Conservation (phyloP, 2,329 filamentous ascomycete genomes). For the Aspergillus pseudotamarii region DNA sequence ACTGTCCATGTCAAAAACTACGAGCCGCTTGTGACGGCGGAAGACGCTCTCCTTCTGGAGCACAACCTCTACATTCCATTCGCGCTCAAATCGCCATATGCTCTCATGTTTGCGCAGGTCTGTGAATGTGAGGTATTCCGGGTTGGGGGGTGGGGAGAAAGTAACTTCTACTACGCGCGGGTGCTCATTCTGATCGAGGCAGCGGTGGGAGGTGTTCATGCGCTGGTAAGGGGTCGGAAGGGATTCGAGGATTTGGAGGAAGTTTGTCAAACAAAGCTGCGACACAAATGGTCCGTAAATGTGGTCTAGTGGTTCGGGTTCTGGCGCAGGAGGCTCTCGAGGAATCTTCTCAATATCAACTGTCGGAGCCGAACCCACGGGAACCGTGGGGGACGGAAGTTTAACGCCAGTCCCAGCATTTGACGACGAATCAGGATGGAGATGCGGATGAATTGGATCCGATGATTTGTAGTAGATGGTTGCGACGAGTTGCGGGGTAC, state of each 20-base stretch:
- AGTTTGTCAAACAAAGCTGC: slow-evolving; percentile 59
- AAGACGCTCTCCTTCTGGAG: slow-evolving; percentile 74
- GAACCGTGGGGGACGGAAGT: slow-evolving; percentile 45
- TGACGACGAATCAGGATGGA: slow-evolving; percentile 52
- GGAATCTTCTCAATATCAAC: slow-evolving; percentile 56
- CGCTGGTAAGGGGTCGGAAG: slow-evolving; percentile 54
- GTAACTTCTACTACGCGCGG: slow-evolving; percentile 57
- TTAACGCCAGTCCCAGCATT: slow-evolving; percentile 38
- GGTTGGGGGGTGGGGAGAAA: slow-evolving; percentile 53
- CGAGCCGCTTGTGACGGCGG: slow-evolving; percentile 78
- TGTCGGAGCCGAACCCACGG: slow-evolving; percentile 53
- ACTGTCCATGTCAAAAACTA: slow-evolving; percentile 98
- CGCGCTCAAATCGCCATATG: slow-evolving; percentile 80
- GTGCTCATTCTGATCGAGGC: slow-evolving; percentile 50
- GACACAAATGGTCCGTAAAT: slow-evolving; percentile 58
- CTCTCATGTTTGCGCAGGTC: slow-evolving; percentile 79
- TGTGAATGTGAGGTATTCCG: slow-evolving; percentile 56
- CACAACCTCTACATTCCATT: slow-evolving; percentile 86
- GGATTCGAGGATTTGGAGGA: slow-evolving; percentile 54
- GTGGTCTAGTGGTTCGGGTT: slow-evolving; percentile 58
- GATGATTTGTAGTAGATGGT: slow-evolving; percentile 54
- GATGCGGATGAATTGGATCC: slow-evolving; percentile 46
- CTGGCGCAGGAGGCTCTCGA: slow-evolving; percentile 57
- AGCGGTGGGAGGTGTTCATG: slow-evolving; percentile 51
- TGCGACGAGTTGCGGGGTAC: slow-evolving; percentile 48